Evolutionary conservation across 805 yeast species (phyloP), one percentile per base, ranked within the genome.

Genomic region (Candida qinlingensis): DNA sequence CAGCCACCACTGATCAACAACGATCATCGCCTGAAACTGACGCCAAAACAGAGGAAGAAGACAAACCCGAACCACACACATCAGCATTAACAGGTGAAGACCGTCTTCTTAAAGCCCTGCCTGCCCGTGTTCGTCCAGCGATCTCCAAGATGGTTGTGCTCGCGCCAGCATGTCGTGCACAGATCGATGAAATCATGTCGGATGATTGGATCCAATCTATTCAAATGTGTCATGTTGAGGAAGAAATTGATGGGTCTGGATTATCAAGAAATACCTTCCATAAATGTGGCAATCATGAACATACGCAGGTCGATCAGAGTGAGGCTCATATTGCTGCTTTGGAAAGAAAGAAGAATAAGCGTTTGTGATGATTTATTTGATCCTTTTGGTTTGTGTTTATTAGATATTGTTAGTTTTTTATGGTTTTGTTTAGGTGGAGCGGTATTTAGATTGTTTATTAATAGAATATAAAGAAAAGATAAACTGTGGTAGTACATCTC

Each of bases 241-340:
- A 72, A 35, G 59, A 58, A 34, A 57, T 70, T 31, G 73, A 74
- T 47, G 73, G 66, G 69, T 3, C 58, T 68, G 9, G 56, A 56
- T 26, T 50, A 58, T n/a, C 47, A 36, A 40, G 39, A 31, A 50
- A 50, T 25, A 66, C 69, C 41, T 72, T 70, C 27, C 65, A 70
- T 44, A 68, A 67, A 34, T 79, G 81, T 25, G 66, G 71, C 7
- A 83, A 81, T 59, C 98, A 91, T 63, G 75, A 75, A 34, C 98
- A 91, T 64, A 88, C 97, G 2, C 80, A 79, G 55, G 97, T 91
- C 44, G 96, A 90, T 57, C 96, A 87, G 64, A 83, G 88, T 51
- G 96, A 88, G 58, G 98, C 98, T 0, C 98, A 91, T 65, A 91
- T 91, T 69, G 96, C 97, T 9, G 85, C 91, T 50, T 76, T 91